phyloP scores from a whole-genome alignment of 257 asterid species.

The Vinca minor region DNA sequence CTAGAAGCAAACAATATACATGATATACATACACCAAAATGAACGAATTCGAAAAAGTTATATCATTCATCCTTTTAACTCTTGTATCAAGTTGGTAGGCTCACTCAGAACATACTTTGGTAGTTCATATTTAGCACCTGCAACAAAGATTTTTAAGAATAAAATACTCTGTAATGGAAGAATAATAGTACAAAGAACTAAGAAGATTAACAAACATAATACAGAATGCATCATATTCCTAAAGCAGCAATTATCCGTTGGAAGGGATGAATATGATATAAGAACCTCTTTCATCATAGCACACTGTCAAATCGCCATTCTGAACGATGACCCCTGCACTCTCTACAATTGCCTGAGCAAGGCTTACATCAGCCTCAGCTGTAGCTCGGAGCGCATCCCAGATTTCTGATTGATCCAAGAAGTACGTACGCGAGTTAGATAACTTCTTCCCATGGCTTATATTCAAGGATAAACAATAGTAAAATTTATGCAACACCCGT shows the following conservation, averaged over 20 bases:
- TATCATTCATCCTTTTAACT: constrained; percentile 16
- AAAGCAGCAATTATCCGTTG: no score
- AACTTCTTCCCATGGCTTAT: no score
- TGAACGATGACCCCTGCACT: constrained; percentile 70
- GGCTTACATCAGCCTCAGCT: constrained; percentile 55
- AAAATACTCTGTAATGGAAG: no score
- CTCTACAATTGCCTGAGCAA: constrained; percentile 55
- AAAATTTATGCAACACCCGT: no score
- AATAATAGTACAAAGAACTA: not conserved
- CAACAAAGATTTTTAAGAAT: constrained; percentile 3
- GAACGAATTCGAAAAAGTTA: constrained; percentile 3
- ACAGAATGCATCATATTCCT: not conserved
- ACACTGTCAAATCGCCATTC: constrained; percentile 64
- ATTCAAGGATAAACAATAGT: no score
- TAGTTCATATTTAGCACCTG: constrained; percentile 79
- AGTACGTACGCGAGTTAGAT: no score
- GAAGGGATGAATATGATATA: no score
- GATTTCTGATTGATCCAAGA: no score
- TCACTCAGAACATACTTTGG: constrained; percentile 77
- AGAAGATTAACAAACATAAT: not conserved
- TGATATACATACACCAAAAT: constrained; percentile 8
- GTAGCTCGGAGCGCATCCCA: constrained; percentile 88
- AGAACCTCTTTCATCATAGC: constrained; percentile 81
- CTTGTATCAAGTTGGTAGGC: constrained; percentile 62
- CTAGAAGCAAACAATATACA: not conserved